phyloP scores from a whole-genome alignment of 768 basidiomycete species.

The Boletus patriciae region DNA sequence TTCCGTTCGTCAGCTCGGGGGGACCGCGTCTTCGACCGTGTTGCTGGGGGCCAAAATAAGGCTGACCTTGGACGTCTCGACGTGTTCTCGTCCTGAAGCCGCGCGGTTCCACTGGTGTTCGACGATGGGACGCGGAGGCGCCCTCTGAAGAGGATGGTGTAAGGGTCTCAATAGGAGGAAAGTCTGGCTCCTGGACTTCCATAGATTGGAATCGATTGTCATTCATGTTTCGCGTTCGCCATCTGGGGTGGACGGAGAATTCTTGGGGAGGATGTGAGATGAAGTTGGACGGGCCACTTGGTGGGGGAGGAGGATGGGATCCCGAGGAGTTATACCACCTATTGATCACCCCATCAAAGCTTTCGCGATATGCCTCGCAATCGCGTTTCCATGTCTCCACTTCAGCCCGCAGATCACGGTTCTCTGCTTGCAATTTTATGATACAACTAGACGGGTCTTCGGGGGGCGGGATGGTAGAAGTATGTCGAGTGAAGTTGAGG shows the following conservation, averaged over 20 bases:
- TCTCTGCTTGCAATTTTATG: conserved; percentile 19
- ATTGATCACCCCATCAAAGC: conserved; percentile 15
- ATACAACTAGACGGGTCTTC: conserved; percentile 14
- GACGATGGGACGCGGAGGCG: neutral
- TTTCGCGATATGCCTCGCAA: conserved; percentile 5
- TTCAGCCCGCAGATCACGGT: conserved; percentile 9
- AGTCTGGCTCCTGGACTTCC: conserved; percentile 3
- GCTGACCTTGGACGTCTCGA: neutral
- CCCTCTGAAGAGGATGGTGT: conserved; percentile 12
- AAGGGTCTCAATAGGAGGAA: conserved; percentile 21
- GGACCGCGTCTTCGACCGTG: conserved; percentile 6
- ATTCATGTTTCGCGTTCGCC: conserved; percentile 11
- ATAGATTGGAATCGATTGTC: neutral
- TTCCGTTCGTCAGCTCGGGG: conserved; percentile 1
- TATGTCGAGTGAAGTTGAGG: conserved; percentile 21
- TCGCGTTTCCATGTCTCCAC: conserved; percentile 10
- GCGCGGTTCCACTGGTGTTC: conserved; percentile 12
- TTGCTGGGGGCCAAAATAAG: neutral
- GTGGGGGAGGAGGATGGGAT: neutral
- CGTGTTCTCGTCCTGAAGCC: conserved; percentile 1
- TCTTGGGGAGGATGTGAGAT: neutral
- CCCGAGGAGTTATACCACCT: conserved; percentile 4
- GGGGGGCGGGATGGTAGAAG: neutral
- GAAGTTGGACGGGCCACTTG: conserved; percentile 2
- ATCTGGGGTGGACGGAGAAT: conserved; percentile 16